Evolutionary conservation across 2,329 filamentous ascomycete species (phyloP), one percentile per base, ranked within the genome.

Genomic region (Keithomyces neogunnii): DNA sequence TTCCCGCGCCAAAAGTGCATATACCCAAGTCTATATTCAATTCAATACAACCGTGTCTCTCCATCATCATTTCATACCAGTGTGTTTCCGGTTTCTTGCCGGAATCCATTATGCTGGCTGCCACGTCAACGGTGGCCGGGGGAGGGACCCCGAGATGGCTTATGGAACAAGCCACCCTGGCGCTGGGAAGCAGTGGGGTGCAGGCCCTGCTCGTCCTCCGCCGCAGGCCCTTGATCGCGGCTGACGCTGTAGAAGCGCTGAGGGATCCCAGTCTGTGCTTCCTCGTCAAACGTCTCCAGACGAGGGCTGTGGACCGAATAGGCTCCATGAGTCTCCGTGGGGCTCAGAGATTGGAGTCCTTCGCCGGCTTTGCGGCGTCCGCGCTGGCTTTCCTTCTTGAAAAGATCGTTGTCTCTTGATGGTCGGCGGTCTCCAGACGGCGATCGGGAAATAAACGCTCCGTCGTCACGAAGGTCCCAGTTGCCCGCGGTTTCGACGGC

Each of bases 301-400:
- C 63, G 64, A 2, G 66, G 63, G 53, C 63, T 66, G 13, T 63
- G 62, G 53, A 63, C 49, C 57, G 64, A 31, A 56, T 56, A 48
- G 51, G 62, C 19, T 57, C 59, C 55, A 45, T 60, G 48, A 45
- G 60, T 59, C 32, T 61, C 62, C 4, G 52, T 62, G 52, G 58
- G 62, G 48, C 63, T 62, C 33, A 66, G 61, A 3, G 65, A 58
- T 7, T 73, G 69, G 7, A 74, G 58, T 1, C 65, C 68, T 45
- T 78, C 74, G 50, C 76, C 76, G 7, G 74, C 72, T 60, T 69
- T 73, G 57, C 75, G 72, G 35, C 74, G 73, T 39, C 76, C 75
- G 30, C 72, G 69, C 52, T 72, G 73, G 57, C 74, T 77, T 48
- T 72, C 69, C 43, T 69, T 65, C 61, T 70, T 70, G 49, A 63